Base-by-base conservation (phyloP, 2,329 filamentous ascomycete species). In the Colletotrichum orchidophilum region DNA sequence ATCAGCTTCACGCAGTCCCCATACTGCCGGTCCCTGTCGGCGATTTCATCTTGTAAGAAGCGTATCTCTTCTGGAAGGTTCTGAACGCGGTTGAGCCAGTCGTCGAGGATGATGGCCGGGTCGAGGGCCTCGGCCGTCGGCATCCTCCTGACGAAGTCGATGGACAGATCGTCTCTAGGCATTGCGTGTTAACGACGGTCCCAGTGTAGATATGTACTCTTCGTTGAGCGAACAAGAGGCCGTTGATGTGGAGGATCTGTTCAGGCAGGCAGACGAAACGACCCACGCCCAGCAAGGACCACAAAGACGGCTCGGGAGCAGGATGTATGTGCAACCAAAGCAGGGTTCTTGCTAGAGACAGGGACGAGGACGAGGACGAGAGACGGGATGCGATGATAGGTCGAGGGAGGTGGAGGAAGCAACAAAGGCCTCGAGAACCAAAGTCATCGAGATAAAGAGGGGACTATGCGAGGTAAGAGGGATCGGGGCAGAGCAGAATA, bases 31-130 rank as follows among this genome's bases (percentile, higher is more conserved):
- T 97, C 94, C 80, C 95, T 96, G 79, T 93, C 92, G 77, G 91
- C 87, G 73, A 96, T 93, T 82, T 96, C 94, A 78, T 95, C 93
- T 77, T 95, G 92, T 73, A 96, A 87, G 83, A 95, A 95, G 24
- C 92, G 91, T 71, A 96, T 91, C 82, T 96, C 94, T 73, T 94
- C 92, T 73, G 93, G 93, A 31, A 96, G 86, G 77, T 96, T 96
- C 76, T 93, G 91, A 24, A 93, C 92, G 82, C 84, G 87, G 79
- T 92, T 90, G 78, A 92, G 90, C 86, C 93, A 95, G 80, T 95
- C 92, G 80, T 96, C 93, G 76, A 95, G 88, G 77, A 95, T 91
- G 74, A 92, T 85, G 66, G 92, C 87, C 70, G 89, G 88, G 76
- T 92, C 90, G 80, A 90, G 86, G 72, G 87, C 83, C 79, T 92